Base-by-base conservation (phyloP, 768 basidiomycete species). In the Tulasnella sp. region DNA sequence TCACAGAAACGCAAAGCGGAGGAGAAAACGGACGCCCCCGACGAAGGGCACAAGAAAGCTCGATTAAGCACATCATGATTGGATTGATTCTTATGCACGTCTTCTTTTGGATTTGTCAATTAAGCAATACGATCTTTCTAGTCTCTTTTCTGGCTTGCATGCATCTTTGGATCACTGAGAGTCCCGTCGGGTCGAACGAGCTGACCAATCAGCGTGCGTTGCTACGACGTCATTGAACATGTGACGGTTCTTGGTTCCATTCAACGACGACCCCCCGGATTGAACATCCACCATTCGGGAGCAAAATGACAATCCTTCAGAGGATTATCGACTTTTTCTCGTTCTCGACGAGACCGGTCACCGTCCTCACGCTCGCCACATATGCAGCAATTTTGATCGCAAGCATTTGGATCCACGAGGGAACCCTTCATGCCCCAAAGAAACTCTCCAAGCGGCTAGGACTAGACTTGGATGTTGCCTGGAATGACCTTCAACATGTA, bases 401-500 rank as follows among this genome's bases (percentile, higher is more conserved):
- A 39, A 65, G 36, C 14, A 71, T 69, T 22, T 62, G 62, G 68
- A 74, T 74, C 16, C 68, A 74, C 34, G 73, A 74, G 68, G 47
- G 34, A 16, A 36, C 35, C 17, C 41, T 34, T 14, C 34, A 69
- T 7, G 36, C 68, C 1, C 73, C 73, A 19, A 70, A 17, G 35
- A 37, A 72, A 37, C 62, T 34, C 22, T 26, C 29, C 9, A 65
- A 65, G 22, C 71, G 64, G 26, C 62, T 72, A 16, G 71, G 59
- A 17, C 29, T 72, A 19, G 59, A 63, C 59, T 32, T 72, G 71
- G 71, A 72, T 47, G 26, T 37, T 14, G 89, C 89, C 4, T 88
- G 85, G 77, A 79, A 79, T 65, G 89, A 90, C 73, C 79, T 91
- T 47, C 84, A 88, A 72, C 82, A 74, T n/a, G 41, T 73, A 75